A percentile compares a stretch with the other conserved stretches of the same genome.
phyloP scores from a whole-genome alignment of 805 yeast species.

The Zygoascus flipseniorum region DNA sequence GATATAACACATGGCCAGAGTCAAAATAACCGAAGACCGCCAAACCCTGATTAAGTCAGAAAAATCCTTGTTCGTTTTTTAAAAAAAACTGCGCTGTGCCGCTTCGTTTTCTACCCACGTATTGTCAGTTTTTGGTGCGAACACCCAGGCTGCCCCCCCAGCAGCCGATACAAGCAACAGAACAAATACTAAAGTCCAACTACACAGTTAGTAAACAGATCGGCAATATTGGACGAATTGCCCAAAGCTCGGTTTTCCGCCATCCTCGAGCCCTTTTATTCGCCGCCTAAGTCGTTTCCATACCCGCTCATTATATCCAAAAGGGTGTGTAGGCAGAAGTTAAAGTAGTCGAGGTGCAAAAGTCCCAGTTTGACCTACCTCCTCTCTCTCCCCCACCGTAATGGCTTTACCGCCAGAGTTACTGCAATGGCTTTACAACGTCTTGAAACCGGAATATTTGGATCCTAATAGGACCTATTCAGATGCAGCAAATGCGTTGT shows the following conservation, averaged over 20 bases:
- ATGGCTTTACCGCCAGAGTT: conserved; percentile 33
- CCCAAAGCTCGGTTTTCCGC: neutral
- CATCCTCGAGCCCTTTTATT: neutral
- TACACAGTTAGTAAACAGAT: conserved; percentile 21
- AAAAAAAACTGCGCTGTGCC: neutral
- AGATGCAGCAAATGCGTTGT: conserved; percentile 51
- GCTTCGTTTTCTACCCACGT: conserved; percentile 20
- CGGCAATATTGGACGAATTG: neutral
- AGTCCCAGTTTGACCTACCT: neutral
- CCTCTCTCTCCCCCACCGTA: neutral
- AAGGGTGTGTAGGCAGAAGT: conserved; percentile 6
- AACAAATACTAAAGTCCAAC: conserved; percentile 64
- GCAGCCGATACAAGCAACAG: conserved; percentile 49
- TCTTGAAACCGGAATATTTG: conserved; percentile 49
- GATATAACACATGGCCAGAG: conserved; percentile 68
- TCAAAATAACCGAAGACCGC: conserved; percentile 62
- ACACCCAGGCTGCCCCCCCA: conserved; percentile 67
- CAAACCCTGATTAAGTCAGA: conserved; percentile 29
- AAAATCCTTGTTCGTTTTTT: neutral
- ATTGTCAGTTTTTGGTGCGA: conserved; percentile 72
- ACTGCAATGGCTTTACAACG: conserved; percentile 51
- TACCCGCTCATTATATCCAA: conserved; percentile 38
- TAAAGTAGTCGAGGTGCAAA: conserved; percentile 1
- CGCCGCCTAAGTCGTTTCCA: conserved; percentile 12
- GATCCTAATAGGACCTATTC: conserved; percentile 53